Evolutionary conservation across 1,284 basidiomycete genomes (phyloP), one percentile per base, ranked within the genome.

Genomic region (Melampsora abietis-canadensis): DNA sequence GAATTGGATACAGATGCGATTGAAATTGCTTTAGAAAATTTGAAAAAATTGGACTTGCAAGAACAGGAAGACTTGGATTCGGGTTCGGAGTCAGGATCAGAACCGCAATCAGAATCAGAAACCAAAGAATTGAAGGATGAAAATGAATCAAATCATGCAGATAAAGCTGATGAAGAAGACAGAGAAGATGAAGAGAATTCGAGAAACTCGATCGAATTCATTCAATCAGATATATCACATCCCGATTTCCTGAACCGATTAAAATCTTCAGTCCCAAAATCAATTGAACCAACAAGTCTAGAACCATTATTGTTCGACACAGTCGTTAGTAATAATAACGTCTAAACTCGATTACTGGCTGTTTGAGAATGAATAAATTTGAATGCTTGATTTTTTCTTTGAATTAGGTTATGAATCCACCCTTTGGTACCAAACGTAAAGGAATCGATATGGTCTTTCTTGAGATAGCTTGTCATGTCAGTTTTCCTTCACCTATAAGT

Each of bases 401-500:
- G n/a, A n/a, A n/a, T n/a, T n/a, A 73, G 70, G 37, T 73, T 4
- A 73, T 73, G 70, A 73, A 73, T 31, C 70, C 70, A 15, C 70
- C 70, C 14, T 73, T 73, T 44, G 70, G 70, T 4, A 73, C 70
- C 21, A 73, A 73, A 54, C 51, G 30, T 7, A 73, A 66, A 27
- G 70, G 70, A 5, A 73, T 73, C 70, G 70, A 73, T 24, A 73
- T 73, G 21, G 21, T 66, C 24, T 73, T 73, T 60, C 57, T 73
- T 24, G 51, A 73, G 46, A 59, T 57, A 19, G 70, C 70, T 30
- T 66, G 48, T 44, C 51, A 31, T 17, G 70, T 73, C 24, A 57
- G 51, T 73, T 7, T 65, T 46, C 15, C 8, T 47, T 19, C 19
- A 10, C n/a, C 44, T n/a, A 40, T 10, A 37, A 8, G 8, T 27